phyloP scores from a whole-genome alignment of 2,329 filamentous ascomycete species.

The Ophiostoma sp. region DNA sequence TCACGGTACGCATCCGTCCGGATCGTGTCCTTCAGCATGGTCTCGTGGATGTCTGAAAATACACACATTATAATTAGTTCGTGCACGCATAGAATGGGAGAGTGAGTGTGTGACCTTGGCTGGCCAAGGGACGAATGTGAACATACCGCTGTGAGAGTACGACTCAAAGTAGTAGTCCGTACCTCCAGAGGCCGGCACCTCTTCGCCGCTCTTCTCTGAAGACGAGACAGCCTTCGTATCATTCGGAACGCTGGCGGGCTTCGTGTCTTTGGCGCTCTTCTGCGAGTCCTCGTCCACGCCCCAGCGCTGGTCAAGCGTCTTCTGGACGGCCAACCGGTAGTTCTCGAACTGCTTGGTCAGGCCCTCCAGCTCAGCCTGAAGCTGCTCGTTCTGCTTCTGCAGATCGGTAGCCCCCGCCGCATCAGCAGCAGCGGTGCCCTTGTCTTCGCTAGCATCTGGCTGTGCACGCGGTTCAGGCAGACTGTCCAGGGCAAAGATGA shows the following conservation, averaged over 20 bases:
- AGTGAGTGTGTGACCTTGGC: not conserved
- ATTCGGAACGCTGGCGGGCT: not conserved
- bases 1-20: conserved; percentile 91
- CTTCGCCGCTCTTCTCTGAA: conserved; percentile 34
- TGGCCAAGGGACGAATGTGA: too few species aligned
- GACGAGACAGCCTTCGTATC: not conserved
- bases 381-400: conserved; percentile 52
- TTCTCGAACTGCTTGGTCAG: conserved; percentile 63
- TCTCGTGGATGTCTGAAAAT: conserved; percentile 80
- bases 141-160: conserved; percentile 60
- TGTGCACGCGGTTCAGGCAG: conserved; percentile 45
- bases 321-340: conserved; percentile 65
- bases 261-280: conserved; percentile 31
- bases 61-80: not conserved
- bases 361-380: conserved; percentile 62
- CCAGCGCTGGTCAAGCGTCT: conserved; percentile 67
- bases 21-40: conserved; percentile 88
- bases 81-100: not conserved
- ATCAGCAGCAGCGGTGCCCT: not conserved
- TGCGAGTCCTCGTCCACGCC: conserved; percentile 50
- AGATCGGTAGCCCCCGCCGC: conserved; percentile 33
- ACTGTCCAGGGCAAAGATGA: conserved; percentile 86
- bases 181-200: conserved; percentile 37
- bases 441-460: conserved; percentile 41
- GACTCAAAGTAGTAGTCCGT: conserved; percentile 61